Evolutionary conservation across 1,139 yeast species (phyloP).

Genomic region (Geotrichum histeridarum): DNA sequence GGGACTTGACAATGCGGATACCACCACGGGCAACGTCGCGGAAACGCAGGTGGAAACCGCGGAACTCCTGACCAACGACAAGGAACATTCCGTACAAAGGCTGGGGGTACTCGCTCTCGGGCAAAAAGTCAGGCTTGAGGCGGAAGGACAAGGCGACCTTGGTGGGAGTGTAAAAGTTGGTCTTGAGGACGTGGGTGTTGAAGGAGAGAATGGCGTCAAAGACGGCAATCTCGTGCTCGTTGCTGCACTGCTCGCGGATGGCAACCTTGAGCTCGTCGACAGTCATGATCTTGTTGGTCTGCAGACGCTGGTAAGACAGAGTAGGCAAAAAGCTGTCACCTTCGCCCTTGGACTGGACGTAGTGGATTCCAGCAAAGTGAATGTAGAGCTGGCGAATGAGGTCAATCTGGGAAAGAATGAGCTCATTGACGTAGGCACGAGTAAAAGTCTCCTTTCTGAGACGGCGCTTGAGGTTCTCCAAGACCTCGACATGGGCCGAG

Average conservation of each 20-base stretch:
- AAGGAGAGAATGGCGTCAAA: conserved; percentile 77
- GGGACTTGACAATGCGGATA: conserved; percentile 86
- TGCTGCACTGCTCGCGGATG: conserved; percentile 64
- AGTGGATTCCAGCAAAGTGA: conserved; percentile 88
- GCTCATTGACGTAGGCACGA: conserved; percentile 73
- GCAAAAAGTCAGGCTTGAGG: conserved; percentile 80
- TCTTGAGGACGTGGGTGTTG: conserved; percentile 83
- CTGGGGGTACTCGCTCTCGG: conserved; percentile 81
- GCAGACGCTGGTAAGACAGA: conserved; percentile 81
- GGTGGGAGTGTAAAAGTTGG: conserved; percentile 89
- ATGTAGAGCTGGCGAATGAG: conserved; percentile 81
- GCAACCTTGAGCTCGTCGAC: conserved; percentile 70
- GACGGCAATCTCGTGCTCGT: conserved; percentile 76
- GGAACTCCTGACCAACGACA: conserved; percentile 91
- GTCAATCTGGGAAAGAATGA: conserved; percentile 63
- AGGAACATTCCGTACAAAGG: conserved; percentile 92
- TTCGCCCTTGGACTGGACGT: conserved; percentile 56
- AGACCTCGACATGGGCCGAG: conserved; percentile 61
- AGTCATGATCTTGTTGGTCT: conserved; percentile 67
- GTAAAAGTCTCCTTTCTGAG: conserved; percentile 92
- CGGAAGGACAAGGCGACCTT: conserved; percentile 94
- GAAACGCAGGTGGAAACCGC: conserved; percentile 96
- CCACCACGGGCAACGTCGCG: conserved; percentile 98
- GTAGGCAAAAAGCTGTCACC: conserved; percentile 60
- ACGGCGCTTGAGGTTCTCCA: conserved; percentile 78